phyloP scores from a whole-genome alignment of 2,329 filamentous ascomycete species.

The Phaeosphaeriaceae sp. region DNA sequence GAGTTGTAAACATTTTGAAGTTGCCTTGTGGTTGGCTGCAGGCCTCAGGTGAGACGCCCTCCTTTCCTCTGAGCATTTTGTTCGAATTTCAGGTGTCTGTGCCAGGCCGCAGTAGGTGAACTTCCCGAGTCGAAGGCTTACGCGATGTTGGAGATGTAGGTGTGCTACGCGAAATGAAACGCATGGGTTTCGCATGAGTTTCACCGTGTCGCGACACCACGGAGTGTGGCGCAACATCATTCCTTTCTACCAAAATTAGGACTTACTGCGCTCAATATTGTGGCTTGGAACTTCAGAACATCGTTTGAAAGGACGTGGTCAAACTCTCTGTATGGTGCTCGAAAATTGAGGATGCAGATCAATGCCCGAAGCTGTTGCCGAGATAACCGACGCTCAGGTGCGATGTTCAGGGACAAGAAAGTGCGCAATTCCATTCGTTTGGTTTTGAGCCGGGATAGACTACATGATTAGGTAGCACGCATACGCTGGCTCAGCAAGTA shows the following conservation, averaged over 20 bases:
- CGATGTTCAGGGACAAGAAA: not conserved
- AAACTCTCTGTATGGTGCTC: not conserved
- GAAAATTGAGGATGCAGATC: not conserved
- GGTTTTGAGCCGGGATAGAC: not conserved
- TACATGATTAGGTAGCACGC: not conserved
- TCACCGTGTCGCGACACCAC: not conserved
- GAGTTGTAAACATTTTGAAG: not conserved
- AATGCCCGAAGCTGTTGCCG: not conserved
- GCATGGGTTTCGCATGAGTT: not conserved
- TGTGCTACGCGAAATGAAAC: not conserved
- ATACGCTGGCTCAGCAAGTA: constrained; percentile 12
- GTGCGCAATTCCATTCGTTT: not conserved
- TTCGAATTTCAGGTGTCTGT: not conserved
- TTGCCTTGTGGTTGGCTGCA: not conserved
- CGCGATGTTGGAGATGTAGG: not conserved
- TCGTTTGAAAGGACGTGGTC: not conserved
- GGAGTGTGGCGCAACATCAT: not conserved
- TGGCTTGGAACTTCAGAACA: not conserved
- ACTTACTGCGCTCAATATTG: not conserved
- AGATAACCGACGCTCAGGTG: not conserved
- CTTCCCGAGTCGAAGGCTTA: not conserved
- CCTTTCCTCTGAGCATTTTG: not conserved
- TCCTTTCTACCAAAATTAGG: not conserved
- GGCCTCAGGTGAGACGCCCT: not conserved
- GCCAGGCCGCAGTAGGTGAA: not conserved